phyloP scores from a whole-genome alignment of 108 stramenopile genomes.

The Fistulifera pelliculosa region DNA sequence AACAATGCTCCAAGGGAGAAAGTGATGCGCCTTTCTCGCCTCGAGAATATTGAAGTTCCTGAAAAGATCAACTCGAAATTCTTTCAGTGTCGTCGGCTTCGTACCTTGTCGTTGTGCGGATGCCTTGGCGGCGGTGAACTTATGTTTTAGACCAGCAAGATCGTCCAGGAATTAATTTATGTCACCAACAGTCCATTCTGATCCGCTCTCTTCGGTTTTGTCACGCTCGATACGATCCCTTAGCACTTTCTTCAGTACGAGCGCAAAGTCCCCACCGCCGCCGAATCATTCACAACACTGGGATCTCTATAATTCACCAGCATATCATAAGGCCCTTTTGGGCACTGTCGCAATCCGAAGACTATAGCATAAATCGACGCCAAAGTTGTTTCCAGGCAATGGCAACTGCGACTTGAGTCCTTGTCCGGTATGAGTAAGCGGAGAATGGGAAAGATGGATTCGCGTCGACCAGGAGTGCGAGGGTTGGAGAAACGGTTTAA shows the following conservation, averaged over 20 bases:
- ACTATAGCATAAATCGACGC: slow-evolving; percentile 55
- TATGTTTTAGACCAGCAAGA: slow-evolving; percentile 12
- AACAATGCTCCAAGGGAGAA: slow-evolving; percentile 73
- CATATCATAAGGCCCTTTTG: slow-evolving; percentile 30
- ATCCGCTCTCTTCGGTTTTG: neutral
- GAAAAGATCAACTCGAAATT: neutral
- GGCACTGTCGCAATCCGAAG: slow-evolving; percentile 29
- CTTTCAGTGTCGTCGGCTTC: neutral
- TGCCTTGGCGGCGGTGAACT: neutral
- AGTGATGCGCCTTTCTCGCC: slow-evolving; percentile 1
- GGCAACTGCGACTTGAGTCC: slow-evolving; percentile 42
- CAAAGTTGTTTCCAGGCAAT: slow-evolving; percentile 62
- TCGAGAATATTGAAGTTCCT: neutral
- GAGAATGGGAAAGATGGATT: slow-evolving; percentile 55
- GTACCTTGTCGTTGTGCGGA: neutral
- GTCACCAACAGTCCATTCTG: slow-evolving; percentile 34
- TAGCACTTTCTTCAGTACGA: slow-evolving; percentile 48
- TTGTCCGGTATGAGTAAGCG: slow-evolving; percentile 62
- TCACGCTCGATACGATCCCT: slow-evolving; percentile 26
- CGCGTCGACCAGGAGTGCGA: slow-evolving; percentile 3
- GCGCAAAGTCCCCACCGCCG: slow-evolving; percentile 54
- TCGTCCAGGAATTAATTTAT: slow-evolving; percentile 75
- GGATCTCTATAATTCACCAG: slow-evolving; percentile 53
- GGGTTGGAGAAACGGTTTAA: slow-evolving; percentile 17
- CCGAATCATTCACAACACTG: slow-evolving; percentile 22